These are phyloP conservation scores for Polygonum maritimum DNA, from an alignment of 148 eudicot genomes.

Conservation along the genomic window DNA sequence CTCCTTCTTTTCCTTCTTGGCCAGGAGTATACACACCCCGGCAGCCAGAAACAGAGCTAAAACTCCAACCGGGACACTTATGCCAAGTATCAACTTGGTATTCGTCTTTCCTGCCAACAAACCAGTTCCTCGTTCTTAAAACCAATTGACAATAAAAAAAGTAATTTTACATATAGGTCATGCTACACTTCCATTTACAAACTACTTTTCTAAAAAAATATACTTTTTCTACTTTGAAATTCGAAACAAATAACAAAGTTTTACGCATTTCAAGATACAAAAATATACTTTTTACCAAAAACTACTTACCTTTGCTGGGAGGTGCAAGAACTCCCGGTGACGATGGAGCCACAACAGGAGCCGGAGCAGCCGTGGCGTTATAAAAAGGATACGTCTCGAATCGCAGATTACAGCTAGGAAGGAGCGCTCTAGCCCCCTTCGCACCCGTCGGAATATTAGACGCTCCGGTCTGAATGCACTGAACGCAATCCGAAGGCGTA, in stretches of 20 bases:
- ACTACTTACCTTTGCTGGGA: background rate
- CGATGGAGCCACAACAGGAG: background rate
- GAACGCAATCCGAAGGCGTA: constrained; percentile 12
- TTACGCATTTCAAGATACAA: too few relatives aligned
- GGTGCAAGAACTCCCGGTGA: background rate
- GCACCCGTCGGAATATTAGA: background rate
- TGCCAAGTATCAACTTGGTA: background rate
- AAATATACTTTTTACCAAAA: too few relatives aligned
- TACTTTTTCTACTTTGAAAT: too few relatives aligned
- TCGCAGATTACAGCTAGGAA: constrained; percentile 21
- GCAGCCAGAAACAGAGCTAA: background rate
- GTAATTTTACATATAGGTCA: too few relatives aligned
- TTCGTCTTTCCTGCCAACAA: background rate
- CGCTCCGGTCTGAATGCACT: constrained; percentile 16
- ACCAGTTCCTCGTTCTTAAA: background rate
- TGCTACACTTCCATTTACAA: too few relatives aligned
- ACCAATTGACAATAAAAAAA: too few relatives aligned
- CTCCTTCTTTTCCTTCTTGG: background rate
- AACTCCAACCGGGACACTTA: background rate
- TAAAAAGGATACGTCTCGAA: constrained; percentile 24
- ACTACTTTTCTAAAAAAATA: too few relatives aligned
- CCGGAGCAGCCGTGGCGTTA: background rate
- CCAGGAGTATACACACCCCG: background rate
- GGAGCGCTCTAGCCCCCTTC: constrained; percentile 14
- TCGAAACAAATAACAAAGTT: too few relatives aligned